Percentiles rank a stretch among this genome's conserved stretches.
Conservation (phyloP, 306 rosid genomes). For the Astragalus membranaceus region DNA sequence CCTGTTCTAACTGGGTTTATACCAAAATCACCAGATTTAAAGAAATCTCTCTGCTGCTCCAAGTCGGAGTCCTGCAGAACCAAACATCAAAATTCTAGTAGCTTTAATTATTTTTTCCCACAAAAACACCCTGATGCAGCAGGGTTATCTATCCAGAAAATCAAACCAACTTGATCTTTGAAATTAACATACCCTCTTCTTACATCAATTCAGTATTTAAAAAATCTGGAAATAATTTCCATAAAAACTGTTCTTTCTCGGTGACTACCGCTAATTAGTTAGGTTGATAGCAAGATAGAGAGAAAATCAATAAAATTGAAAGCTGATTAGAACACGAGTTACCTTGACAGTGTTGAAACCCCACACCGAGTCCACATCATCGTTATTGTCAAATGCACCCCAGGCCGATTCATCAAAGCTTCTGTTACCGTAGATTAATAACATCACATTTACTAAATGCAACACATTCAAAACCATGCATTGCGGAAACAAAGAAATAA, state of each 20-base stretch:
- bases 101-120: background rate
- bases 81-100: slow-evolving; percentile 16
- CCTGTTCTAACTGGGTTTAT: slow-evolving; percentile 65
- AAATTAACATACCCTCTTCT: slow-evolving; percentile 3
- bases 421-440: slow-evolving; percentile 38
- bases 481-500: background rate
- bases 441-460: slow-evolving; percentile 21
- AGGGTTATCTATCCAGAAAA: slow-evolving; percentile 1
- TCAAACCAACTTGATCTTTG: slow-evolving; percentile 21
- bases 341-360: slow-evolving; percentile 75
- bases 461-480: slow-evolving; percentile 7
- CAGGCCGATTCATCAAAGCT: slow-evolving; percentile 81
- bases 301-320: background rate
- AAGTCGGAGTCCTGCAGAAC: slow-evolving; percentile 55
- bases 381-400: slow-evolving; percentile 85
- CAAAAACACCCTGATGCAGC: background rate
- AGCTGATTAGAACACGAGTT: slow-evolving; percentile 14
- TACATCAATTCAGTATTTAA: slow-evolving; percentile 3
- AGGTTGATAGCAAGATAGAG: background rate
- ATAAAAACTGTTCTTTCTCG: background rate
- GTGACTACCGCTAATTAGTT: background rate
- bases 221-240: background rate
- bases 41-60: slow-evolving; percentile 59
- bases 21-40: slow-evolving; percentile 62
- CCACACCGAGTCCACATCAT: slow-evolving; percentile 89